A percentile compares a stretch with the other conserved stretches of the same genome.
phyloP scores from a whole-genome alignment of 768 basidiomycete species.

The Leucosporidium scottii region DNA sequence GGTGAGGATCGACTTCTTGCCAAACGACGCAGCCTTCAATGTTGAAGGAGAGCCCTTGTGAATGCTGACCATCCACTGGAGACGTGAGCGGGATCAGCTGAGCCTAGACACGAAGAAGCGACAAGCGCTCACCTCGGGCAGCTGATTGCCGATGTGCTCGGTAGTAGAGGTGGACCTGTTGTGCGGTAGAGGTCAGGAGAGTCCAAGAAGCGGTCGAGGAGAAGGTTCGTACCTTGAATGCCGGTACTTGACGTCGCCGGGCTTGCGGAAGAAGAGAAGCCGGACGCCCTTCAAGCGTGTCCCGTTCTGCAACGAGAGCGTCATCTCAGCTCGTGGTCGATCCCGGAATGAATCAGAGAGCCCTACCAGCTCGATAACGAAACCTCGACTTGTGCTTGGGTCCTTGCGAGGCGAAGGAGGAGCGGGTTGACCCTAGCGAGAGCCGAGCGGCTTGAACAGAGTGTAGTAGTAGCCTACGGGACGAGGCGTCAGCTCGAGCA shows the following conservation, averaged over 20 bases:
- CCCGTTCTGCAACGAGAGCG: neutral
- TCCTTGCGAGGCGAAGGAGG: neutral
- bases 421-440: neutral
- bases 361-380: constrained; percentile 6
- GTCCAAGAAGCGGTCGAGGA: too few relatives aligned
- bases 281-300: neutral
- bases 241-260: neutral
- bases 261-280: neutral
- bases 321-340: neutral
- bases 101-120: too few relatives aligned
- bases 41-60: neutral
- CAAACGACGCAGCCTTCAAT: neutral
- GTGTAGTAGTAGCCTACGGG: neutral
- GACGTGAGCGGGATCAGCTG: too few relatives aligned
- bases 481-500: neutral
- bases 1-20: constrained; percentile 10
- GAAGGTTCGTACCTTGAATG: neutral
- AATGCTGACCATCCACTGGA: too few relatives aligned
- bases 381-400: neutral
- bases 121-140: too few relatives aligned
- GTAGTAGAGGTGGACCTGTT: too few relatives aligned
- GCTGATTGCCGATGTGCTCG: too few relatives aligned
- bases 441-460: neutral
- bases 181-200: too few relatives aligned
- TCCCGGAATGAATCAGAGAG: neutral